phyloP scores from a whole-genome alignment of 2,329 filamentous ascomycete genomes.

The Nemania abortiva region DNA sequence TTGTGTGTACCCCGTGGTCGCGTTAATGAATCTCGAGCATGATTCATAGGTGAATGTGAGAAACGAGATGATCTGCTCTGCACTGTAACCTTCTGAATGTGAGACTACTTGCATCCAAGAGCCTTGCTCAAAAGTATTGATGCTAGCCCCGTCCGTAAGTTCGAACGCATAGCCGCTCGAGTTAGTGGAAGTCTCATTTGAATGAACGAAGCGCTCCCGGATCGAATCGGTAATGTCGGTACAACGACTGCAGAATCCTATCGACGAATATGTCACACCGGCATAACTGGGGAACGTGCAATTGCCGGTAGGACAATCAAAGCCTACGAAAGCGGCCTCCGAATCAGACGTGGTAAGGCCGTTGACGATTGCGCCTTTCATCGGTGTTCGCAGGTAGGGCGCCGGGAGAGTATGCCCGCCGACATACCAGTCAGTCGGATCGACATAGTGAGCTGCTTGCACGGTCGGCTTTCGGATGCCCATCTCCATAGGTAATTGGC shows the following conservation, averaged over 20 bases:
- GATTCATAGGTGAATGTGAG: background rate
- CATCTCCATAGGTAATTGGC: constrained; percentile 1
- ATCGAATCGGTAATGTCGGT: constrained; percentile 1
- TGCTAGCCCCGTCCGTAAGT: background rate
- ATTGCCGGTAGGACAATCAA: background rate
- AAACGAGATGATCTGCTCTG: background rate
- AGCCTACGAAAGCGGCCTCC: background rate
- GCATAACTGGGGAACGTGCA: background rate
- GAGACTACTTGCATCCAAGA: constrained; percentile 3
- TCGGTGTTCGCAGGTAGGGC: background rate
- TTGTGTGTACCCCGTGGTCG: background rate
- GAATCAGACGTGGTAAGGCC: background rate
- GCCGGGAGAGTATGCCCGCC: background rate
- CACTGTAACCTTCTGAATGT: background rate
- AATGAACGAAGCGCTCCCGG: background rate
- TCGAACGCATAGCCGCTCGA: background rate
- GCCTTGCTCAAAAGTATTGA: background rate
- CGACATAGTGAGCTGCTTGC: background rate
- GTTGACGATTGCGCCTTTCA: background rate
- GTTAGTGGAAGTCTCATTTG: background rate
- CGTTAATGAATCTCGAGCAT: background rate
- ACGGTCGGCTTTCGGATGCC: background rate
- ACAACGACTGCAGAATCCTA: constrained; percentile 1
- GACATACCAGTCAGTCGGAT: background rate
- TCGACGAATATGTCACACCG: background rate